Conservation (phyloP, 192 early-diverging fungal species). For the Coemansia sp. region DNA sequence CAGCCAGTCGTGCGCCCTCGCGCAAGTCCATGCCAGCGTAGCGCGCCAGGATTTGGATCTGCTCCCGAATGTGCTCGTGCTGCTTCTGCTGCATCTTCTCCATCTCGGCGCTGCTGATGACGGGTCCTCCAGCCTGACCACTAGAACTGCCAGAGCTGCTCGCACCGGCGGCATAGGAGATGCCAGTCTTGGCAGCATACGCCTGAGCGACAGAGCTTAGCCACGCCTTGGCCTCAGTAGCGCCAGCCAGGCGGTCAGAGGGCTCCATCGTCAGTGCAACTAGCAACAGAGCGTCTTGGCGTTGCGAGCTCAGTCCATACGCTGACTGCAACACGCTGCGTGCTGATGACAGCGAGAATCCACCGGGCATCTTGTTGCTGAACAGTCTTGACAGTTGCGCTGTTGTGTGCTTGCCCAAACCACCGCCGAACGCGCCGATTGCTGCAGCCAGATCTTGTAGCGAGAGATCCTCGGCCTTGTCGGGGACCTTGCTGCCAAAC, state of each 20-base stretch:
- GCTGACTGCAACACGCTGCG: constrained; percentile 68
- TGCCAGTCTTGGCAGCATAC: constrained; percentile 76
- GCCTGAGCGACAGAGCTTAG: constrained; percentile 69
- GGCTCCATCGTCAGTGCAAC: constrained; percentile 83
- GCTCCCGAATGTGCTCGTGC: constrained; percentile 71
- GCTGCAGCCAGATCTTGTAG: constrained; percentile 77
- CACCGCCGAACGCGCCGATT: constrained; percentile 61
- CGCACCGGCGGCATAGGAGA: constrained; percentile 64
- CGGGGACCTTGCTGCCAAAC: constrained; percentile 81
- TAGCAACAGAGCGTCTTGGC: constrained; percentile 74
- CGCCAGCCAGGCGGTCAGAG: constrained; percentile 71
- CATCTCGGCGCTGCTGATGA: constrained; percentile 90
- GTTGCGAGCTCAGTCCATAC: constrained; percentile 77
- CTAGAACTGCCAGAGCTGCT: constrained; percentile 60
- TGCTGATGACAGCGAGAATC: constrained; percentile 77
- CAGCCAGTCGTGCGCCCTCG: constrained; percentile 67
- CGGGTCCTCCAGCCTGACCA: constrained; percentile 41
- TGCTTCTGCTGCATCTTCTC: constrained; percentile 74
- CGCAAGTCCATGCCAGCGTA: constrained; percentile 79
- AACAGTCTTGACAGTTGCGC: constrained; percentile 79
- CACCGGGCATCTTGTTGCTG: constrained; percentile 89
- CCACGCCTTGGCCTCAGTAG: constrained; percentile 84
- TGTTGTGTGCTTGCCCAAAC: constrained; percentile 79
- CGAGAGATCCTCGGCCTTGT: constrained; percentile 91
- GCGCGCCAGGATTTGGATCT: constrained; percentile 81